phyloP scores from a whole-genome alignment of 805 yeast species.

The Candida methanosorbosa region DNA sequence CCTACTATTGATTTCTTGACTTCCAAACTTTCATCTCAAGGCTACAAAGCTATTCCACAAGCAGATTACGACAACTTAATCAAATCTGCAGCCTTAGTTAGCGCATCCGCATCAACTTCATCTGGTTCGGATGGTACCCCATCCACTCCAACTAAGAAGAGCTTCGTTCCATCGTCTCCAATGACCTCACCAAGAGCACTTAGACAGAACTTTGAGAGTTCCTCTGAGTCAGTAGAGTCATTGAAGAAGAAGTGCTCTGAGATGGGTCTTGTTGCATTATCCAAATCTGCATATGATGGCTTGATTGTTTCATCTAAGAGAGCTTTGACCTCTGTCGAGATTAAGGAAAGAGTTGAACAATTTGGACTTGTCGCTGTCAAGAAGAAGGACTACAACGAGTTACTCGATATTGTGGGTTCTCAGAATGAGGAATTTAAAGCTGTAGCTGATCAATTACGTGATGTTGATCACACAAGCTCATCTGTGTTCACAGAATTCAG shows the following conservation, averaged over 20 bases:
- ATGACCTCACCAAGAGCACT: background rate
- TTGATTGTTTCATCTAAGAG: conserved; percentile 19
- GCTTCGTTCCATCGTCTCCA: conserved; percentile 1
- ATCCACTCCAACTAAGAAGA: background rate
- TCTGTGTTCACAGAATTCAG: conserved; percentile 20
- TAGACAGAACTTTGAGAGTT: conserved; percentile 6
- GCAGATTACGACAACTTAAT: conserved; percentile 8
- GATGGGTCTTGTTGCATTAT: conserved; percentile 17
- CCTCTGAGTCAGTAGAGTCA: conserved; percentile 13
- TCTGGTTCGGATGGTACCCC: background rate
- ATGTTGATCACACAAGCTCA: conserved; percentile 13
- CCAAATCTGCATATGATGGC: conserved; percentile 18
- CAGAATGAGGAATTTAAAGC: conserved; percentile 11
- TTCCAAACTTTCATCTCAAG: conserved; percentile 12
- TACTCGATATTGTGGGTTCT: conserved; percentile 9
- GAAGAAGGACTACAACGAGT: conserved; percentile 11
- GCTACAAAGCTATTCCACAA: conserved; percentile 15
- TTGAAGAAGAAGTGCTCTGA: conserved; percentile 16
- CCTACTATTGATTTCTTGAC: conserved; percentile 21
- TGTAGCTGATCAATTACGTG: conserved; percentile 4
- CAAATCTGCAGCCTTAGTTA: too few species aligned
- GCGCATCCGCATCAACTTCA: too few species aligned
- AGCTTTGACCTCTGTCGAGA: conserved; percentile 16
- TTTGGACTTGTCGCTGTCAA: conserved; percentile 14
- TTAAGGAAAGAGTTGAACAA: conserved; percentile 17